These are phyloP conservation scores for Saccharomycopsis hybrid DNA, from an alignment of 1,139 yeast species.

Conservation along the genomic window DNA sequence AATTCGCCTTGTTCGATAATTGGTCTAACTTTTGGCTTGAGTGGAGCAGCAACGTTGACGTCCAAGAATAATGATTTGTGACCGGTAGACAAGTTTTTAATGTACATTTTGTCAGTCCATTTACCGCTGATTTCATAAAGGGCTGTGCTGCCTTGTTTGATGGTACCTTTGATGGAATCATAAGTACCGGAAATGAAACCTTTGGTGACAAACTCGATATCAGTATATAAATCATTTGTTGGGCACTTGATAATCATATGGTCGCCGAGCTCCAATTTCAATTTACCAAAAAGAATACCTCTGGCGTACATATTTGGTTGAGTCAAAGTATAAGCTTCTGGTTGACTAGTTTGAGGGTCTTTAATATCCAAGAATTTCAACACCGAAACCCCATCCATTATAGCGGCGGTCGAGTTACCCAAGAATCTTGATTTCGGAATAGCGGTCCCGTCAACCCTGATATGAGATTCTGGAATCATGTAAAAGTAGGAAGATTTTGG, in stretches of 20 bases:
- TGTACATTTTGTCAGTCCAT: slow-evolving; percentile 85
- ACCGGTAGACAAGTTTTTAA: slow-evolving; percentile 48
- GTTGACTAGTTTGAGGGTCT: slow-evolving; percentile 37
- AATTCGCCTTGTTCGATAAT: slow-evolving; percentile 68
- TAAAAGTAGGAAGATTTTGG: slow-evolving; percentile 94
- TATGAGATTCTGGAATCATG: slow-evolving; percentile 70
- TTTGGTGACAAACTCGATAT: slow-evolving; percentile 89
- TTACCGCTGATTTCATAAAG: slow-evolving; percentile 74
- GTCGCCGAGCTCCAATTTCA: slow-evolving; percentile 89
- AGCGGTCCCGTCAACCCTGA: slow-evolving; percentile 83
- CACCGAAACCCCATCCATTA: slow-evolving; percentile 88
- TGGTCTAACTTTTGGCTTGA: slow-evolving; percentile 69
- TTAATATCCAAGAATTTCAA: slow-evolving; percentile 61
- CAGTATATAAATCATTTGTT: slow-evolving; percentile 55
- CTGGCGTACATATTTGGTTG: slow-evolving; percentile 97
- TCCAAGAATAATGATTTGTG: slow-evolving; percentile 56
- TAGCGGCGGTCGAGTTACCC: slow-evolving; percentile 94
- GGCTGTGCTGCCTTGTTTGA: slow-evolving; percentile 44
- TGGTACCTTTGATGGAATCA: slow-evolving; percentile 76
- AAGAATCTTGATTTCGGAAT: slow-evolving; percentile 82
- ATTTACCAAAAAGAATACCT: slow-evolving; percentile 84
- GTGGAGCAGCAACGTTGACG: slow-evolving; percentile 44
- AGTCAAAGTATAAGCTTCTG: slow-evolving; percentile 67
- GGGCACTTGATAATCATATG: slow-evolving; percentile 71
- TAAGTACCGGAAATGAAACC: slow-evolving; percentile 92